phyloP scores from a whole-genome alignment of 208 protist species.

The Crithidia expoeki region DNA sequence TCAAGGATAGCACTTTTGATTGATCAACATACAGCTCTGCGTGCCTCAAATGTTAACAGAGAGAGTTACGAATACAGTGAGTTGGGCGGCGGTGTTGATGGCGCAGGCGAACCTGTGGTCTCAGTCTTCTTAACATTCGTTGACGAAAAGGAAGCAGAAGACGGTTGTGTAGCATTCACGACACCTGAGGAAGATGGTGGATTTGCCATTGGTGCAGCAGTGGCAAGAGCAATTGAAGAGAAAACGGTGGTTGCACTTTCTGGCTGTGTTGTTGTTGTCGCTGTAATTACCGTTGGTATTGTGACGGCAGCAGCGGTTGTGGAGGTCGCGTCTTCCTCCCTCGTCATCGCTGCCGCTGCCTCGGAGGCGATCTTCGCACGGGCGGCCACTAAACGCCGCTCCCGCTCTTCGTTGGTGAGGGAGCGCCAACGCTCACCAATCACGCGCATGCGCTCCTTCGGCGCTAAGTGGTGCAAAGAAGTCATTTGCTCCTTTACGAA shows the following conservation, averaged over 20 bases:
- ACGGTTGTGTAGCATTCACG: too few relatives aligned
- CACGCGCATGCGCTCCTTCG: conserved; percentile 59
- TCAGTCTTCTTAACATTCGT: too few relatives aligned
- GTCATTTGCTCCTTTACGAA: conserved; percentile 85
- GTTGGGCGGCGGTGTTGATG: too few relatives aligned
- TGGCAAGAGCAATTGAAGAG: background rate
- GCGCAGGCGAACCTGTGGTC: too few relatives aligned
- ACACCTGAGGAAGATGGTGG: too few relatives aligned
- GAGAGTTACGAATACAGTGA: too few relatives aligned
- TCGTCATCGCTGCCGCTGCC: background rate
- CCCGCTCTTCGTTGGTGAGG: conserved; percentile 36
- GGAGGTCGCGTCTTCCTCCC: background rate
- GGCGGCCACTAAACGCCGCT: conserved; percentile 16
- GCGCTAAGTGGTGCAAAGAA: conserved; percentile 41
- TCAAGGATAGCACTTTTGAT: too few relatives aligned
- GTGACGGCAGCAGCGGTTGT: background rate
- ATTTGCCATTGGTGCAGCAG: background rate
- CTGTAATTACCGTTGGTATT: background rate
- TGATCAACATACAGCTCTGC: too few relatives aligned
- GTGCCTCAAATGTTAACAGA: too few relatives aligned
- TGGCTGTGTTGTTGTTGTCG: too few relatives aligned
- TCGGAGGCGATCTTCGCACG: conserved; percentile 7
- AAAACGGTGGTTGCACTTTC: background rate
- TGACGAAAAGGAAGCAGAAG: too few relatives aligned
- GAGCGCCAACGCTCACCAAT: conserved; percentile 61